Percentiles rank a stretch among this genome's conserved stretches.
These are phyloP conservation scores for Podaxis mareebaensis DNA, from an alignment of 768 basidiomycete genomes.

Conservation along the genomic window DNA sequence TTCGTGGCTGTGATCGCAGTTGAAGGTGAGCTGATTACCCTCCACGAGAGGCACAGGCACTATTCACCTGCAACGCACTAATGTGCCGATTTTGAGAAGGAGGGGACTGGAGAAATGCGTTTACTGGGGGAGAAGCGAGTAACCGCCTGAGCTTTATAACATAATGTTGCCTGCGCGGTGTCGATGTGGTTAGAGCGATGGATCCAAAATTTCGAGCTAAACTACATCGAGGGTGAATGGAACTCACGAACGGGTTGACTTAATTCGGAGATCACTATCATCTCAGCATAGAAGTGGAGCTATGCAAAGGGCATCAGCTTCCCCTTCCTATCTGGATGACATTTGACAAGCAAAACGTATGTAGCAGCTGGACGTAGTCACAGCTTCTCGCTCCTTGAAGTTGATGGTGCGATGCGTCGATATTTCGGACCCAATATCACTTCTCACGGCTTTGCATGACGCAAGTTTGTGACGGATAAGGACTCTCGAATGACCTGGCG, in stretches of 20 bases:
- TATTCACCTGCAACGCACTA: slow-evolving; percentile 8
- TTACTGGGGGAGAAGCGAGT: slow-evolving; percentile 9
- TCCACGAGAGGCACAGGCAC: slow-evolving; percentile 8
- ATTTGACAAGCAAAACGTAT: too few species aligned
- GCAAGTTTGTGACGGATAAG: too few species aligned
- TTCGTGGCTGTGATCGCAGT: neutral
- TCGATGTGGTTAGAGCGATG: slow-evolving; percentile 2
- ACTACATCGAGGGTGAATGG: neutral
- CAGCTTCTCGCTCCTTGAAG: too few species aligned
- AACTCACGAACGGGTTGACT: neutral
- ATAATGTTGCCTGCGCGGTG: slow-evolving; percentile 6
- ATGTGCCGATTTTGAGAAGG: neutral
- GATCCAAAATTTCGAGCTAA: neutral
- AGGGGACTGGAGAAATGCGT: slow-evolving; percentile 6
- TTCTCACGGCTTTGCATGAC: too few species aligned
- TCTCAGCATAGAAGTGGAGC: neutral
- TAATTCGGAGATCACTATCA: neutral
- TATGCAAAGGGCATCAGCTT: neutral
- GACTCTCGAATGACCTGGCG: too few species aligned
- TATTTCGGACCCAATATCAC: too few species aligned
- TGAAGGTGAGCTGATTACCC: neutral
- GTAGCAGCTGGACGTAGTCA: too few species aligned
- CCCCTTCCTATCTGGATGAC: neutral
- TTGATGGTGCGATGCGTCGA: too few species aligned
- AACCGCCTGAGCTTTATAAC: slow-evolving; percentile 10